Evolutionary conservation across 768 basidiomycete species (phyloP).

Genomic region (Rhodotorula babjevae): DNA sequence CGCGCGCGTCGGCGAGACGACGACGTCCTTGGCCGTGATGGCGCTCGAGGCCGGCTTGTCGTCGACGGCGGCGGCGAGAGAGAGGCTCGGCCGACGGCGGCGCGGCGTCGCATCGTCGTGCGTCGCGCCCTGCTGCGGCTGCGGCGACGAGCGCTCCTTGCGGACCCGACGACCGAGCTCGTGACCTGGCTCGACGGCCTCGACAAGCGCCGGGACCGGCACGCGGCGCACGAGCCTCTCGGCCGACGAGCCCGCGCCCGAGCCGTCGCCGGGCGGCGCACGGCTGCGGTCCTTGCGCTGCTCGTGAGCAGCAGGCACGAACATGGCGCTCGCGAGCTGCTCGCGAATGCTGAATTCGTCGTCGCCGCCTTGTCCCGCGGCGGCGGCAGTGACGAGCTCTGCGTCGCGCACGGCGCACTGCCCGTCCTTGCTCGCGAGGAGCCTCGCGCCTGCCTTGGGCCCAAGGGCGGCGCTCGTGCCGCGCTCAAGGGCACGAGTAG

Average conservation of each 20-base stretch:
- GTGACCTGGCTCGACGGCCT: background rate
- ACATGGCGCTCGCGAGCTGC: background rate
- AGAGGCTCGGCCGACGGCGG: background rate
- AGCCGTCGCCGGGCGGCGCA: no score
- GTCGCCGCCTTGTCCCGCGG: no score
- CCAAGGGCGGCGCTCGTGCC: background rate
- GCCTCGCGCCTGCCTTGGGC: slow-evolving; percentile 1
- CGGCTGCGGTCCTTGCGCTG: no score
- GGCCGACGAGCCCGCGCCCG: background rate
- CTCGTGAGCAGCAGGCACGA: no score
- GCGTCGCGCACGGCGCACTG: background rate
- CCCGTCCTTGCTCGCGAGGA: slow-evolving; percentile 8
- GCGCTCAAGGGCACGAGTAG: background rate
- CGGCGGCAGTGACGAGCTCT: background rate
- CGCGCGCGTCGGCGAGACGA: background rate
- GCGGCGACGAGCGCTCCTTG: no score
- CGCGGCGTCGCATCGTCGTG: background rate
- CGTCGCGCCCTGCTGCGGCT: no score
- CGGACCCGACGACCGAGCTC: no score
- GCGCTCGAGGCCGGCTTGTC: no score
- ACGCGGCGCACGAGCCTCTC: background rate
- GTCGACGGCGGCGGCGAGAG: background rate
- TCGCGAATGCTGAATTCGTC: background rate
- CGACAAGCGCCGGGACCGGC: background rate
- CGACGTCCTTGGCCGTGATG: background rate